phyloP scores from a whole-genome alignment of 495 filamentous ascomycete genomes.

The Neurospora sp. region DNA sequence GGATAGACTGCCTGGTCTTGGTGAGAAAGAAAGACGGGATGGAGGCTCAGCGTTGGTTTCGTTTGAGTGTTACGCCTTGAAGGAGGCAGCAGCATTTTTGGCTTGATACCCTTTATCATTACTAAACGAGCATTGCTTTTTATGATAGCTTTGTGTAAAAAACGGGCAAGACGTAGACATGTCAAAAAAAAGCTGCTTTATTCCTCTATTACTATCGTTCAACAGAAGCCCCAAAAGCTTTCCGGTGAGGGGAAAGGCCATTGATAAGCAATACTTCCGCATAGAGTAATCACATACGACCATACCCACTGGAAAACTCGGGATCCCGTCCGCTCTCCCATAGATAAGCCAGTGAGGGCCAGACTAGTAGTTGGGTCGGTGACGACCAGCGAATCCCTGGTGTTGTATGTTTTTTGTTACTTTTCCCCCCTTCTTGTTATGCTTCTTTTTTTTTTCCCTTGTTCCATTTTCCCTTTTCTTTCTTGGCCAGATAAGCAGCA shows the following conservation, averaged over 20 bases:
- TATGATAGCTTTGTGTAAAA: no score
- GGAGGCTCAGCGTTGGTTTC: background rate
- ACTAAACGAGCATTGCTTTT: background rate
- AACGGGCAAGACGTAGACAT: no score
- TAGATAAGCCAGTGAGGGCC: conserved; percentile 26
- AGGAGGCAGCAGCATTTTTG: no score
- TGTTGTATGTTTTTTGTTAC: conserved; percentile 14
- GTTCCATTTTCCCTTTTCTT: background rate
- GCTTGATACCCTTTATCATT: background rate
- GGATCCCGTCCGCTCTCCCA: conserved; percentile 44
- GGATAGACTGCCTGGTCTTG: background rate
- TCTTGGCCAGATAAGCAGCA: background rate
- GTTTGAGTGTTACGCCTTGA: background rate
- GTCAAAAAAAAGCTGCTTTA: no score
- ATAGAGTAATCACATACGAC: no score
- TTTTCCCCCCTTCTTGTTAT: background rate
- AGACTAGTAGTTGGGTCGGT: conserved; percentile 41
- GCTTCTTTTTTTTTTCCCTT: no score
- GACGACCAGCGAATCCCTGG: conserved; percentile 28
- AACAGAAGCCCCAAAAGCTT: no score
- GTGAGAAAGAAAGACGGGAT: background rate
- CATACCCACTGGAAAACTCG: conserved; percentile 35
- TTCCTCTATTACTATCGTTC: no score
- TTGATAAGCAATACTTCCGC: no score
- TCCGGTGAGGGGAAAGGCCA: no score